Evolutionary conservation across 148 eudicot genomes (phyloP).

Genomic region (Fallopia convolvulus): DNA sequence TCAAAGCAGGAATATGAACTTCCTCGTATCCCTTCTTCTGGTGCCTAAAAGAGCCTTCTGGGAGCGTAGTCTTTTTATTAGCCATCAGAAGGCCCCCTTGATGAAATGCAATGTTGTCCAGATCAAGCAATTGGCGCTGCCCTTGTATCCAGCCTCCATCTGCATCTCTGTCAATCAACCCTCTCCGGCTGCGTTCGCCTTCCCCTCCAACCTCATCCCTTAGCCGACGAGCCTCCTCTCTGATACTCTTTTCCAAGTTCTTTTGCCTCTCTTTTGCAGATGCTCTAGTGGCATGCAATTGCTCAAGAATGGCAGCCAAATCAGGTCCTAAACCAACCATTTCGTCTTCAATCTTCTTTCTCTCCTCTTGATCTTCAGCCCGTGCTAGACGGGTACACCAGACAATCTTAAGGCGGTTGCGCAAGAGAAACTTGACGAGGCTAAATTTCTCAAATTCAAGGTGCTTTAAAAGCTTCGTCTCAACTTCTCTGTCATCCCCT

Average conservation of each 20-base stretch:
- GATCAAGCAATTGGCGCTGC: conserved; percentile 65
- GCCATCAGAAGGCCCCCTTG: conserved; percentile 70
- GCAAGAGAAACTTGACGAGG: conserved; percentile 52
- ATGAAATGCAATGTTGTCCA: conserved; percentile 51
- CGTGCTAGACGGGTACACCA: conserved; percentile 78
- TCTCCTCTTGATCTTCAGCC: conserved; percentile 63
- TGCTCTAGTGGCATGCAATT: conserved; percentile 74
- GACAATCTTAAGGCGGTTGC: conserved; percentile 59
- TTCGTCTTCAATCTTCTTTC: conserved; percentile 63
- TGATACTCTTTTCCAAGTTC: conserved; percentile 64
- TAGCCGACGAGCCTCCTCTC: conserved; percentile 64
- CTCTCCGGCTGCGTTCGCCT: conserved; percentile 37
- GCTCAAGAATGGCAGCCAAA: conserved; percentile 54
- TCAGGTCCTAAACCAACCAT: conserved; percentile 48
- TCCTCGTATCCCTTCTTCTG: conserved; percentile 63
- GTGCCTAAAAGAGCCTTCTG: conserved; percentile 51
- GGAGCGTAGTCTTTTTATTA: conserved; percentile 52
- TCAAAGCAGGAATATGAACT: conserved; percentile 71
- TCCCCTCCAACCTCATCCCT: conserved; percentile 46
- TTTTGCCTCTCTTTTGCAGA: conserved; percentile 74
- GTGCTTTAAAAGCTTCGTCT: conserved; percentile 49
- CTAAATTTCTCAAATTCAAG: conserved; percentile 55
- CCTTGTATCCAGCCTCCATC: conserved; percentile 64
- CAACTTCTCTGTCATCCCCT: conserved; percentile 61
- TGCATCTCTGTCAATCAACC: conserved; percentile 37